phyloP scores from a whole-genome alignment of 257 asterid species.

The Nicotiana attenuata region DNA sequence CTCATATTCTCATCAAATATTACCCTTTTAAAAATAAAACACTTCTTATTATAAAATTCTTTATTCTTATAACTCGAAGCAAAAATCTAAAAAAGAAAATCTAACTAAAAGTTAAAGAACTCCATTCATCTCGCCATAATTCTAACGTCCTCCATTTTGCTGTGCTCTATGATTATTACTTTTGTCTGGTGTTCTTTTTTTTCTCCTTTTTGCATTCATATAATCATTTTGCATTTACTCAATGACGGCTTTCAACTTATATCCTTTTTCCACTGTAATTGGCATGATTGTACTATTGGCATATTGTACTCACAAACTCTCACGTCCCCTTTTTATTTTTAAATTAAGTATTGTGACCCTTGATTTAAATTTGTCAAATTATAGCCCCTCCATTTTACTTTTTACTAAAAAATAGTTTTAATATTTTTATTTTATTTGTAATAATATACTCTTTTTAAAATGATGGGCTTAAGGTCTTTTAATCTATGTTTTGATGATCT shows the following conservation, averaged over 20 bases:
- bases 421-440: no score
- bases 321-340: background rate
- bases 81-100: no score
- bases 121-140: no score
- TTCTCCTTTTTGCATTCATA: background rate
- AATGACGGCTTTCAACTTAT: conserved; percentile 48
- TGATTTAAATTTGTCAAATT: background rate
- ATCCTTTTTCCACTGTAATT: conserved; percentile 26
- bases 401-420: no score
- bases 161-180: background rate
- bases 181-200: conserved; percentile 21
- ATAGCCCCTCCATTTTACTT: background rate
- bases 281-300: conserved; percentile 28
- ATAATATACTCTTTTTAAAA: no score
- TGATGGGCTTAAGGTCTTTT: no score
- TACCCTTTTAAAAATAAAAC: no score
- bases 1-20: no score
- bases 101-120: no score
- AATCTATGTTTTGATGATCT: no score
- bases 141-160: background rate
- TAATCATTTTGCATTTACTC: conserved; percentile 21
- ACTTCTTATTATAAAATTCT: no score
- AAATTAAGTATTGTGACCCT: background rate
- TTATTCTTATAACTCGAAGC: no score
- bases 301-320: conserved; percentile 18